phyloP scores from a whole-genome alignment of 495 filamentous ascomycete species.

The Neurospora intermedia region DNA sequence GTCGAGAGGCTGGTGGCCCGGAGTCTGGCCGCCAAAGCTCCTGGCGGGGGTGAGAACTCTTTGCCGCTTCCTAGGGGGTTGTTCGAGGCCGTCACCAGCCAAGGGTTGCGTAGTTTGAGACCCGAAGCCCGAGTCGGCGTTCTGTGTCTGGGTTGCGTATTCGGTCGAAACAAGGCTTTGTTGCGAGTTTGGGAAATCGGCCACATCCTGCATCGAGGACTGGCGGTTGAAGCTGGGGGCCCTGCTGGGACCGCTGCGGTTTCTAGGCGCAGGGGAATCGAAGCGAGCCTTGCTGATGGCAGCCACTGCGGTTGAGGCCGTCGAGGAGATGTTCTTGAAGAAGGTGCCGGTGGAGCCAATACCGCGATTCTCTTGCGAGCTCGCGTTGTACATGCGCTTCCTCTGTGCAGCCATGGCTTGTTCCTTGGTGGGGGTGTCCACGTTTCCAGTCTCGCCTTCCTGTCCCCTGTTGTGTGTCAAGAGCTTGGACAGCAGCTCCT shows the following conservation, averaged over 20 bases:
- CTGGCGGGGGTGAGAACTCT: slow-evolving; percentile 34
- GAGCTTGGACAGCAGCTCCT: slow-evolving; percentile 72
- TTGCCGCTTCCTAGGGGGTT: slow-evolving; percentile 73
- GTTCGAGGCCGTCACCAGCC: slow-evolving; percentile 49
- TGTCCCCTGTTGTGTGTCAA: slow-evolving; percentile 80
- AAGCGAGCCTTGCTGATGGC: slow-evolving; percentile 92
- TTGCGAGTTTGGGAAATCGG: slow-evolving; percentile 39
- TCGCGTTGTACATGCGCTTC: slow-evolving; percentile 78
- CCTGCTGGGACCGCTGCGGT: slow-evolving; percentile 34
- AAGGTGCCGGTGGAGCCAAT: slow-evolving; percentile 70
- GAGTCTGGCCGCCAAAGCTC: slow-evolving; percentile 34
- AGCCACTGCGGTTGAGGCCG: slow-evolving; percentile 81
- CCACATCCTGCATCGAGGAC: slow-evolving; percentile 50
- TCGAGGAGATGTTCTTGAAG: slow-evolving; percentile 91
- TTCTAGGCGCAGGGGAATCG: slow-evolving; percentile 70
- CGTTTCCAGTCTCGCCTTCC: slow-evolving; percentile 55
- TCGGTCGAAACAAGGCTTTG: slow-evolving; percentile 35
- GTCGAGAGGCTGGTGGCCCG: slow-evolving; percentile 38
- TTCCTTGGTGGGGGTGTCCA: slow-evolving; percentile 96
- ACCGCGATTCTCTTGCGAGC: slow-evolving; percentile 50
- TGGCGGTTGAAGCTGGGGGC: slow-evolving; percentile 45
- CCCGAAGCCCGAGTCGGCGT: slow-evolving; percentile 33
- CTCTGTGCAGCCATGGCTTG: slow-evolving; percentile 97
- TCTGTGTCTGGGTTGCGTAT: slow-evolving; percentile 22
- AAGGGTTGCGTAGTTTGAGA: slow-evolving; percentile 30